Conservation (phyloP, 495 filamentous ascomycete species). For the Xylaria venustula region DNA sequence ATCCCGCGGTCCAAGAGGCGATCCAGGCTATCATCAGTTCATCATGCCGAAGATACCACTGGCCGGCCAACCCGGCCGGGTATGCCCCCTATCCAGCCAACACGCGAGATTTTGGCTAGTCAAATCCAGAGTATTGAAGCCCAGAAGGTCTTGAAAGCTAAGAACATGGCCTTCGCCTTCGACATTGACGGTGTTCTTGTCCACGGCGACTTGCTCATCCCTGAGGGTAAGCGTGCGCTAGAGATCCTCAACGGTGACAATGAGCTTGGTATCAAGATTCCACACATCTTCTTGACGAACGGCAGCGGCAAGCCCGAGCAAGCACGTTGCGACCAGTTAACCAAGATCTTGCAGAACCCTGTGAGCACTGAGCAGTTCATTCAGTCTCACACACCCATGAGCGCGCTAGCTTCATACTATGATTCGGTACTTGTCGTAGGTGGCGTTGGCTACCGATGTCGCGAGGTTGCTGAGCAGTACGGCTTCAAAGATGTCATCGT, state of each 20-base stretch:
- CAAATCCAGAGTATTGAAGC: slow-evolving; percentile 70
- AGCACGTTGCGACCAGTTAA: slow-evolving; percentile 56
- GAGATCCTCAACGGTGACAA: slow-evolving; percentile 67
- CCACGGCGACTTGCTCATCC: slow-evolving; percentile 63
- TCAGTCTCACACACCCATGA: slow-evolving; percentile 67
- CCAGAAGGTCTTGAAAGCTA: slow-evolving; percentile 63
- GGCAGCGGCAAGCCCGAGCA: slow-evolving; percentile 63
- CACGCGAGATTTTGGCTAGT: slow-evolving; percentile 68
- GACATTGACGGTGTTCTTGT: slow-evolving; percentile 68
- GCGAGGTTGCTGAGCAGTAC: slow-evolving; percentile 64
- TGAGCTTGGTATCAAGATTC: slow-evolving; percentile 68
- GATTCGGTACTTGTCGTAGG: slow-evolving; percentile 64
- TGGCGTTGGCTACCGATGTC: slow-evolving; percentile 64
- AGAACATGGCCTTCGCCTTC: slow-evolving; percentile 68
- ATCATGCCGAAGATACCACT: slow-evolving; percentile 37
- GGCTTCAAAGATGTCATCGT: slow-evolving; percentile 66
- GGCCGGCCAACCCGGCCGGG: slow-evolving; percentile 40
- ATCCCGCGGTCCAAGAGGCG: slow-evolving; percentile 71
- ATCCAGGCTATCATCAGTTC: slow-evolving; percentile 60
- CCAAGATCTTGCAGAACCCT: slow-evolving; percentile 56
- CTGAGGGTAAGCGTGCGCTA: slow-evolving; percentile 56
- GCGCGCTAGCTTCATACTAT: slow-evolving; percentile 65
- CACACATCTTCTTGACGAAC: slow-evolving; percentile 69
- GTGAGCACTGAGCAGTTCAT: slow-evolving; percentile 66
- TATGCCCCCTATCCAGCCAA: slow-evolving; percentile 50